phyloP scores from a whole-genome alignment of 768 basidiomycete genomes.

The Butyriboletus loyo region DNA sequence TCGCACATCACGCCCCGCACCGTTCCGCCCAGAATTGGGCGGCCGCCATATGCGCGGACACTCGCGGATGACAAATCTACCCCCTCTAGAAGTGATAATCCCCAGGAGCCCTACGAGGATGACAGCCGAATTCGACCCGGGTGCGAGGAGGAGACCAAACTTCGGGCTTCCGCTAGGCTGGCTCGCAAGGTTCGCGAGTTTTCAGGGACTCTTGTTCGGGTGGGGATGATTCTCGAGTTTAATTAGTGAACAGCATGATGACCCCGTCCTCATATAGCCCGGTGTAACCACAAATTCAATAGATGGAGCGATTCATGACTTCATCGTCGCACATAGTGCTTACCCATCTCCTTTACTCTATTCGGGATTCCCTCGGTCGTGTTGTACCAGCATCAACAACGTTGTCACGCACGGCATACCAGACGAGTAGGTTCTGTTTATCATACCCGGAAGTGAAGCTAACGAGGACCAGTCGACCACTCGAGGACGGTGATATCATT shows the following conservation, averaged over 20 bases:
- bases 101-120: slow-evolving; percentile 9
- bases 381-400: slow-evolving; percentile 79
- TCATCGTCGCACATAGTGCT: slow-evolving; percentile 62
- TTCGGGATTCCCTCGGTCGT: slow-evolving; percentile 48
- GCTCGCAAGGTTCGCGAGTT: slow-evolving; percentile 57
- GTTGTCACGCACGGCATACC: slow-evolving; percentile 87
- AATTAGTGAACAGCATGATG: background rate
- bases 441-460: background rate
- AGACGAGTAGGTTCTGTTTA: slow-evolving; percentile 60
- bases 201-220: slow-evolving; percentile 52
- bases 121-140: slow-evolving; percentile 49
- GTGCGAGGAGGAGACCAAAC: slow-evolving; percentile 45
- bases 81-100: background rate
- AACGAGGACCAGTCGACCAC: slow-evolving; percentile 59
- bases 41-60: slow-evolving; percentile 49
- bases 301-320: slow-evolving; percentile 69
- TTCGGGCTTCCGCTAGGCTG: slow-evolving; percentile 54
- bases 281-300: slow-evolving; percentile 74
- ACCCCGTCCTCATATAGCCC: slow-evolving; percentile 38
- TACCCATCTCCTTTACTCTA: slow-evolving; percentile 89
- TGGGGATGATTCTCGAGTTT: slow-evolving; percentile 21
- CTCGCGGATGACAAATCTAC: background rate
- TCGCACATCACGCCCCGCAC: slow-evolving; percentile 53
- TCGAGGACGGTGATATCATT: slow-evolving; percentile 82
- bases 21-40: slow-evolving; percentile 54